phyloP scores from a whole-genome alignment of 2,329 filamentous ascomycete species.

The Lachnellula cervina region DNA sequence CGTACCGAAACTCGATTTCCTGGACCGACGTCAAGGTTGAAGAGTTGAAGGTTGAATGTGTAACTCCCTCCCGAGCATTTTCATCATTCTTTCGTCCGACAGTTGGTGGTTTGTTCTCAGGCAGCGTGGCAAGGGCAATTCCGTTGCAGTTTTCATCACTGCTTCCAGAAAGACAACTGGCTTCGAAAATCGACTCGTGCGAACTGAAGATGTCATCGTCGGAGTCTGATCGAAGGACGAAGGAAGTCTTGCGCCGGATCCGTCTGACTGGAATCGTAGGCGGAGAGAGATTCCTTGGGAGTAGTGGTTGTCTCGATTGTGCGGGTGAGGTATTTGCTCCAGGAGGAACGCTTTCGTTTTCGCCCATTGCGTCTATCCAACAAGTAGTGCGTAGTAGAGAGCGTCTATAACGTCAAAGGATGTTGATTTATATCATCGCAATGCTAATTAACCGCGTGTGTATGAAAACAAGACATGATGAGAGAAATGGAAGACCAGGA shows the following conservation, averaged over 20 bases:
- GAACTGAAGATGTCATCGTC: conserved; percentile 35
- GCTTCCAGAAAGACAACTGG: conserved; percentile 32
- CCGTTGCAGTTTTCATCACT: conserved; percentile 26
- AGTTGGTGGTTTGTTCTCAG: conserved; percentile 5
- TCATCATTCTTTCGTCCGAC: conserved; percentile 12
- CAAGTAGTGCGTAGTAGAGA: neutral
- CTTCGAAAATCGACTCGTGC: conserved; percentile 36
- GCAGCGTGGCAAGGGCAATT: conserved; percentile 13
- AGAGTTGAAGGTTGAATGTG: neutral
- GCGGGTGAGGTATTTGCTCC: conserved; percentile 1
- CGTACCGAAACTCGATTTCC: conserved; percentile 34
- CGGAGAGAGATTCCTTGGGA: conserved; percentile 12
- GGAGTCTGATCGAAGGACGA: conserved; percentile 30
- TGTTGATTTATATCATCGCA: conserved; percentile 1
- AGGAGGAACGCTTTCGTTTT: conserved; percentile 10
- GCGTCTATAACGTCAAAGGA: conserved; percentile 1
- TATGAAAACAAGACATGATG: conserved; percentile 1
- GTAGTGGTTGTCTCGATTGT: conserved; percentile 16
- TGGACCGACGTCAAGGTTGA: neutral
- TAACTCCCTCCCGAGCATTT: conserved; percentile 4
- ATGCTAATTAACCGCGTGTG: conserved; percentile 3
- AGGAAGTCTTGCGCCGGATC: conserved; percentile 31
- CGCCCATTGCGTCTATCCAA: conserved; percentile 23
- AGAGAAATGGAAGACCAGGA: conserved; percentile 1
- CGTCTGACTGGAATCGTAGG: conserved; percentile 14